Evolutionary conservation across 352 stramenopile genomes (phyloP), one percentile per base, ranked within the genome.

Genomic region (Pilasporangium apinafurcum): DNA sequence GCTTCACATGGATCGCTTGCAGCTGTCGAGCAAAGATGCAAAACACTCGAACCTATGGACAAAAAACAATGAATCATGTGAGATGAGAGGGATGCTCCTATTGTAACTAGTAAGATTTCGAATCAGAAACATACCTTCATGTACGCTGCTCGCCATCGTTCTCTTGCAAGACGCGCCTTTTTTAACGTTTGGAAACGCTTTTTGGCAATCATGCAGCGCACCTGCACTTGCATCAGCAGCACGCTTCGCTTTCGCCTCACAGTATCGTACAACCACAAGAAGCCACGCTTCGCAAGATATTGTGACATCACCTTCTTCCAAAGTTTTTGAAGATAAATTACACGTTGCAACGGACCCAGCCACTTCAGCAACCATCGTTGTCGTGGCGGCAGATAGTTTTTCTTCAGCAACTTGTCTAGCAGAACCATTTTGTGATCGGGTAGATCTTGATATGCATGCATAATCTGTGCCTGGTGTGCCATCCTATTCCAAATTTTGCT

Each of bases 281-380:
- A 91, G 7, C 71, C 78, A 44, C 74, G 76, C 52, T 90, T 90
- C 16, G 74, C 78, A 25, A 75, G 39, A 26, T 83, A 90, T 45
- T 90, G 76, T 7, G 71, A 61, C 20, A 65, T 77, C 8, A 86
- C 69, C 59, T 86, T 89, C 50, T 86, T 86, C 73, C 81, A 93
- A 14, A 82, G 71, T 49, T 90, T 91, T 35, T 93, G 81, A 37
- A 93, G 37, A 56, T 91, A 93, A 51, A 93, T 85, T 3, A 88
- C 71, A 13, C 74, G 74, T 47, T 90, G 71, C 17, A 93, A 44
- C 29, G 81, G 81, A 3, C 78, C 81, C 7, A 93, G 61, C 81
- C 81, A 93, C 53, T 84, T 89, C n/a, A 93, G 63, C 22, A 93
- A 38, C 81, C 81, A 93, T 0, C 75, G 78, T 41, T 91, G 81